Conservation (phyloP, 768 basidiomycete genomes). For the Collybia mongolica region DNA sequence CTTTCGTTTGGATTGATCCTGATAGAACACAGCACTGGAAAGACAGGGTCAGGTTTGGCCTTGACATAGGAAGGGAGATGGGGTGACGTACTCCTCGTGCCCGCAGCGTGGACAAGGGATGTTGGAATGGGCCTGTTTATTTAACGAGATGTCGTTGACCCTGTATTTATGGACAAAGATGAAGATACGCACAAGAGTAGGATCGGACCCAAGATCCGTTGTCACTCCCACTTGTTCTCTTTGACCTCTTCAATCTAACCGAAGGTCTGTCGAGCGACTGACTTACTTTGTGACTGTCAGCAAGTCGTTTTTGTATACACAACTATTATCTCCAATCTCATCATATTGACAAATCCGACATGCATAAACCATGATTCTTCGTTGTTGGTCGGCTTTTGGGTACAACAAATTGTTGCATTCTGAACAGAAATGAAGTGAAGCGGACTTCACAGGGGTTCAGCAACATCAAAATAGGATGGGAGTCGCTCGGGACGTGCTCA, state of each 20-base stretch:
- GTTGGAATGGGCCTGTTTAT: constrained; percentile 71
- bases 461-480: not conserved
- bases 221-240: constrained; percentile 96
- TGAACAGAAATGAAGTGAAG: constrained; percentile 86
- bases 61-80: not conserved
- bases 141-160: not conserved
- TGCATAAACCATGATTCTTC: constrained; percentile 84
- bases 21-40: constrained; percentile 87
- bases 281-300: constrained; percentile 87
- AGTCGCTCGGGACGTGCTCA: not conserved
- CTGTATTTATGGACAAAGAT: not conserved
- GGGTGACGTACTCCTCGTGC: constrained; percentile 70
- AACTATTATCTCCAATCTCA: constrained; percentile 82
- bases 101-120: constrained; percentile 83
- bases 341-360: constrained; percentile 90
- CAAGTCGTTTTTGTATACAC: constrained; percentile 92
- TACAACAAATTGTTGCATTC: constrained; percentile 97
- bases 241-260: constrained; percentile 2
- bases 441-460: constrained; percentile 35
- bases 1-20: constrained; percentile 96
- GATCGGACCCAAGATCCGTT: constrained; percentile 82
- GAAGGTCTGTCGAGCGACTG: constrained; percentile 16
- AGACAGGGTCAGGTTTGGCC: constrained; percentile 4
- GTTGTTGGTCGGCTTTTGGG: constrained; percentile 85
- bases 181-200: constrained; percentile 66